Evolutionary conservation across 2,329 filamentous ascomycete genomes (phyloP), one percentile per base, ranked within the genome.

Genomic region (Esteya vermicola): DNA sequence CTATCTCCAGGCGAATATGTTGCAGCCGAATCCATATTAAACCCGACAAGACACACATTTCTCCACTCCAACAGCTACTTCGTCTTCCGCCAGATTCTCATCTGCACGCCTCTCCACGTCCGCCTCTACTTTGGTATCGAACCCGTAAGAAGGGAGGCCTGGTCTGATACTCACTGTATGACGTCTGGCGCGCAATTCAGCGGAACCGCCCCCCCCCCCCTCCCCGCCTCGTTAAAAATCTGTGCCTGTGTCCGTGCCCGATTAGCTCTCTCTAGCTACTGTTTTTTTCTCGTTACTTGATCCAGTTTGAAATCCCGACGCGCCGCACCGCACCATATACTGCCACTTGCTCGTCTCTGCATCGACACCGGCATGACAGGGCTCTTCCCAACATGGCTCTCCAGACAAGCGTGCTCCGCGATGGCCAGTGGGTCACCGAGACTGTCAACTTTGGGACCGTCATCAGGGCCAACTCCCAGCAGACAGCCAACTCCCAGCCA

Each of bases 341-440:
- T n/a, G n/a, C n/a, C n/a, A n/a, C n/a, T n/a, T n/a, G n/a, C n/a
- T n/a, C n/a, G n/a, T n/a, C n/a, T n/a, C 8, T 13, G n/a, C 10
- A 16, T 14, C 19, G 16, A 12, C 19, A 19, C 20, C 25, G 39
- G 39, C 36, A 33, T 42, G 41, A 42, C n/a, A 35, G 14, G 21
- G 19, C 22, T 21, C 21, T 20, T 33, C 38, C 13, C 20, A 36
- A n/a, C 21, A 68, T 68, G 64, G 61, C 68, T 40, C 64, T 76
- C 43, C 69, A 75, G 50, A 69, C 67, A 27, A 71, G 64, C 45
- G 61, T 74, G 44, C 52, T 73, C 20, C 61, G 67, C 44, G 59
- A 70, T 49, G 70, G 72, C 44, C 57, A 65, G 52, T 77, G 72
- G 72, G 67, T 74, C 27, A 68, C 67, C n/a, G 59, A 68, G 48